Conservation (phyloP, 129 eudicot genomes). For the Helichrysum umbraculigerum region DNA sequence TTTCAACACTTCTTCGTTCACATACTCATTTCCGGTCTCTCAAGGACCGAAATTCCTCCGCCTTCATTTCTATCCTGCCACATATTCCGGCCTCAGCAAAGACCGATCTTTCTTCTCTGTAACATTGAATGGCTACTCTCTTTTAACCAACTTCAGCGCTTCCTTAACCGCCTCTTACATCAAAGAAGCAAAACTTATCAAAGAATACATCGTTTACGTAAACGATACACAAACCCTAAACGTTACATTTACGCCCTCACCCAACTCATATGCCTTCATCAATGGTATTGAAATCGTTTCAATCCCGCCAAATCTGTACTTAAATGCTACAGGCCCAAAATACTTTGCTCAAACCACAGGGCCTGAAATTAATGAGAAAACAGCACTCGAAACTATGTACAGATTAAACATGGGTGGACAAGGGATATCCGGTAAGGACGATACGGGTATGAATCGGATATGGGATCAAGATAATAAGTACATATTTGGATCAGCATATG, state of each 20-base stretch:
- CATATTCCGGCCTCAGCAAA: constrained; percentile 17
- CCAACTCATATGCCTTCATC: constrained; percentile 42
- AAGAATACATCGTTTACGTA: constrained; percentile 37
- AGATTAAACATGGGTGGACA: constrained; percentile 40
- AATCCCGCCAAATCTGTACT: constrained; percentile 31
- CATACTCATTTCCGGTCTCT: constrained; percentile 43
- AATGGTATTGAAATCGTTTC: constrained; percentile 61
- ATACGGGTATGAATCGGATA: constrained; percentile 41
- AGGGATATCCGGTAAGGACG: neutral
- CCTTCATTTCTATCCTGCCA: constrained; percentile 49
- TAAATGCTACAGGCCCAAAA: neutral
- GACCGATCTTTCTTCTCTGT: constrained; percentile 33
- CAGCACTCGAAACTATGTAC: constrained; percentile 34
- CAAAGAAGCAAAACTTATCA: neutral
- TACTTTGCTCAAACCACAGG: neutral
- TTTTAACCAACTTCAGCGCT: constrained; percentile 48
- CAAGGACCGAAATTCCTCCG: constrained; percentile 58
- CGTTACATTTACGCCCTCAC: constrained; percentile 41
- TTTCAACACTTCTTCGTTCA: constrained; percentile 31
- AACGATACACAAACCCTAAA: constrained; percentile 16
- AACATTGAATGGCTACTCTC: constrained; percentile 31
- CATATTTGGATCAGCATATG: neutral
- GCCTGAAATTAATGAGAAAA: neutral
- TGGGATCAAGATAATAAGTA: constrained; percentile 32
- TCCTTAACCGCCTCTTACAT: constrained; percentile 25